Base-by-base conservation (phyloP, 208 protist species). In the Crithidia bombi region DNA sequence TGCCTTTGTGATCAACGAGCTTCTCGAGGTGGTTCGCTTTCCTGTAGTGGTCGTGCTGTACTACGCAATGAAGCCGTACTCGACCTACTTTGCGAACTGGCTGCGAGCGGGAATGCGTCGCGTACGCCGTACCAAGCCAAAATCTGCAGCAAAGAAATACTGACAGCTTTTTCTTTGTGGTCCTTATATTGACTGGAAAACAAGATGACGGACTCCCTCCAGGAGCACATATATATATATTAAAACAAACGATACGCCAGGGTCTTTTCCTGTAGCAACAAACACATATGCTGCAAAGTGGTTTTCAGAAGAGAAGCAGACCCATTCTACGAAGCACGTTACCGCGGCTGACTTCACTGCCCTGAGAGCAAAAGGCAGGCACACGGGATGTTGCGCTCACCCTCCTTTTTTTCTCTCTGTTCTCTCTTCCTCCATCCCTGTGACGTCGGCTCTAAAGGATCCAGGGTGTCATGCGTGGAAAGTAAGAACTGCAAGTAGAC, bases 1-100 rank as follows among this genome's bases (percentile, higher is more conserved):
- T 69, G 84, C 84, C 17, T 75, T 90, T 55, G 74, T 82, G 6
- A 76, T 90, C 57, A 86, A 83, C 70, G 81, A 90, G 57, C 68
- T 82, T 59, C 52, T 84, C 4, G 84, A 87, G 66, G 46, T 87
- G 19, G 63, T 83, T 21, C 78, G 81, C 32, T 71, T 90, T 23
- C 84, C 84, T 25, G 54, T 85, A 11, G 75, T 89, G 63, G 75
- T 89, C 19, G 56, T 79, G 38, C 74, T 79, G 7, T 86, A 82
- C 56, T 85, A 63, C 49, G 38, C 51, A 1, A 50, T 12, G 54
- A 64, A 63, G 55, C 55, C 70, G 35, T 58, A 65, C 41, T 76
- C 70, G 32, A 76, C 65, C 28, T 5, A 39, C 23, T 56, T 63
- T 51, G 51, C 52, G n/a, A 55, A 55, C 25, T 69, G 70, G 62